These are phyloP conservation scores for Neocatenulostroma microsporum DNA, from an alignment of 2,329 filamentous ascomycete species.

Conservation along the genomic window DNA sequence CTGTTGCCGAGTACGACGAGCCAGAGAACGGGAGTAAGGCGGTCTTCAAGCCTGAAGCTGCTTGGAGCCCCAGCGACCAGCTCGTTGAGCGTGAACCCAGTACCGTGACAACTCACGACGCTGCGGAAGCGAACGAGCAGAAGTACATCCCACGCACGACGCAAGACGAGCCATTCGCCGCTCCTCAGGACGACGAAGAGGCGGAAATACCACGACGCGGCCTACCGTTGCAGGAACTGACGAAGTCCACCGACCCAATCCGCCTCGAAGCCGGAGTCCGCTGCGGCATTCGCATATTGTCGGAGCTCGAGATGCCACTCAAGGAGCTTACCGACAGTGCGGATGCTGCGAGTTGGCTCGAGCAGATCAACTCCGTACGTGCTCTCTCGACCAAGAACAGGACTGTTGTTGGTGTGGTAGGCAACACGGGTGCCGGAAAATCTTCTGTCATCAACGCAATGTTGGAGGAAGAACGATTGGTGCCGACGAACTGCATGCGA, in stretches of 20 bases:
- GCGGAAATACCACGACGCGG: slow-evolving; percentile 8
- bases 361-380: slow-evolving; percentile 36
- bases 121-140: background rate
- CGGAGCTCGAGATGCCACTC: slow-evolving; percentile 29
- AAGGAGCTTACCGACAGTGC: slow-evolving; percentile 14
- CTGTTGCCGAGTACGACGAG: background rate
- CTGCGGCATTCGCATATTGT: slow-evolving; percentile 31
- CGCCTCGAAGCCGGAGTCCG: slow-evolving; percentile 35
- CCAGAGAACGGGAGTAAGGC: too few species aligned
- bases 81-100: too few species aligned
- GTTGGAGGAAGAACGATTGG: slow-evolving; percentile 52
- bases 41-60: too few species aligned
- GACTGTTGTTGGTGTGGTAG: slow-evolving; percentile 52
- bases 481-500: slow-evolving; percentile 51
- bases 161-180: slow-evolving; percentile 12
- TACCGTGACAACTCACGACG: too few species aligned
- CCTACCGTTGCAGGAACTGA: slow-evolving; percentile 28
- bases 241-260: slow-evolving; percentile 25
- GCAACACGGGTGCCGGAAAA: slow-evolving; percentile 56
- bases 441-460: slow-evolving; percentile 57
- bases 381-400: slow-evolving; percentile 34
- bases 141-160: background rate
- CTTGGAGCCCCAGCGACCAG: too few species aligned
- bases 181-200: slow-evolving; percentile 7
- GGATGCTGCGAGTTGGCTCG: slow-evolving; percentile 35